Percentiles rank a stretch among this genome's conserved stretches.
phyloP scores from a whole-genome alignment of 2,329 filamentous ascomycete species.

The Aspergillus sp. region DNA sequence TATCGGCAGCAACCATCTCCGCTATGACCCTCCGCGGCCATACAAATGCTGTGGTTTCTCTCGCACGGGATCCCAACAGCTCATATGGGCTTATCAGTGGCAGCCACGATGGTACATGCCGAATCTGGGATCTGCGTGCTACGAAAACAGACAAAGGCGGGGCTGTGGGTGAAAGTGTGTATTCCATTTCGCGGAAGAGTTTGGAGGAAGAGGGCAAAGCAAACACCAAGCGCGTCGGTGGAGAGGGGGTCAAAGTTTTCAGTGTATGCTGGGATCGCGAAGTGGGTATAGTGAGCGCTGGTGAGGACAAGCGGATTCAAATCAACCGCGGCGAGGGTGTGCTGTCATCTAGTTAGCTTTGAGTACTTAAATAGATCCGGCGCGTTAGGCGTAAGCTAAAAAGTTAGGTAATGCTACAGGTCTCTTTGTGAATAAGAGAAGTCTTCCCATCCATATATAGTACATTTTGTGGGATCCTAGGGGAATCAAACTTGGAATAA shows the following conservation, averaged over 20 bases:
- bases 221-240: slow-evolving; percentile 59
- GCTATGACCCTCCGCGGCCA: slow-evolving; percentile 93
- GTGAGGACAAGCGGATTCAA: slow-evolving; percentile 93
- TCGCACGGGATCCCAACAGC: slow-evolving; percentile 63
- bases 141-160: slow-evolving; percentile 59
- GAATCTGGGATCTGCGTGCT: slow-evolving; percentile 86
- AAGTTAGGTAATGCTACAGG: slow-evolving; percentile 25
- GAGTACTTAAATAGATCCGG: slow-evolving; percentile 29
- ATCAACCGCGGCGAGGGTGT: slow-evolving; percentile 70
- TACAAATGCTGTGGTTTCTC: slow-evolving; percentile 67
- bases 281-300: slow-evolving; percentile 85
- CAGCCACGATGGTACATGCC: slow-evolving; percentile 88
- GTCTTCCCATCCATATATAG: slow-evolving; percentile 17
- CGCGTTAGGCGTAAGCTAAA: slow-evolving; percentile 30
- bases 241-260: slow-evolving; percentile 88
- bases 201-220: slow-evolving; percentile 63
- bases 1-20: slow-evolving; percentile 70
- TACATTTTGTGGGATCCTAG: slow-evolving; percentile 17
- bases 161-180: slow-evolving; percentile 70
- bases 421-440: neutral
- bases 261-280: slow-evolving; percentile 80
- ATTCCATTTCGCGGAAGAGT: slow-evolving; percentile 74
- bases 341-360: slow-evolving; percentile 30
- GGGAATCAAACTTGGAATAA: slow-evolving; percentile 13
- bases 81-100: slow-evolving; percentile 82